Conservation (phyloP, 2,329 filamentous ascomycete species). For the Verticillium nonalfalfae region DNA sequence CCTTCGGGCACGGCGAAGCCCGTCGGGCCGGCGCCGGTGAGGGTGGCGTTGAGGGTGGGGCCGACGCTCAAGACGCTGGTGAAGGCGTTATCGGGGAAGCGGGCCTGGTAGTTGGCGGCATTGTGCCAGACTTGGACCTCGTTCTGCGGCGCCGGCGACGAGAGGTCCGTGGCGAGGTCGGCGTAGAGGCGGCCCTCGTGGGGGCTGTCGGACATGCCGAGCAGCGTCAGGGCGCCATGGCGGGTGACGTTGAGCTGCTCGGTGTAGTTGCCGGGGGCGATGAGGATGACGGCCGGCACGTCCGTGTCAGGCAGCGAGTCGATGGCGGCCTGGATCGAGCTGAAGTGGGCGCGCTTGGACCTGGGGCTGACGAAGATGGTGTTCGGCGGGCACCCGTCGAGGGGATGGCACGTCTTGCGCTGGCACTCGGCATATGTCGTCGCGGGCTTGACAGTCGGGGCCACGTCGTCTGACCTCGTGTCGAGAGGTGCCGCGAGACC, state of each 20-base stretch:
- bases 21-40: conserved; percentile 56
- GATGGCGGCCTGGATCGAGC: conserved; percentile 32
- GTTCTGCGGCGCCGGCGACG: conserved; percentile 26
- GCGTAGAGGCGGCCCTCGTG: conserved; percentile 23
- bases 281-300: conserved; percentile 46
- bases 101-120: conserved; percentile 41
- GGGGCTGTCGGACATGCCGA: conserved; percentile 48
- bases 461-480: background rate
- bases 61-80: conserved; percentile 57
- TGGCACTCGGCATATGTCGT: conserved; percentile 23
- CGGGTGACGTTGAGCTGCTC: conserved; percentile 63
- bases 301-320: conserved; percentile 31
- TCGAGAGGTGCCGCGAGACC: background rate
- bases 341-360: conserved; percentile 26
- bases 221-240: conserved; percentile 50
- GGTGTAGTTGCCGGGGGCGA: conserved; percentile 53
- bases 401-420: conserved; percentile 21
- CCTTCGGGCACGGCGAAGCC: conserved; percentile 53
- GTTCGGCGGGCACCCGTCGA: conserved; percentile 29
- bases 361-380: conserved; percentile 34
- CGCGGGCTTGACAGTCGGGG: conserved; percentile 12
- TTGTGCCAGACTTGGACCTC: conserved; percentile 53
- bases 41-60: conserved; percentile 54
- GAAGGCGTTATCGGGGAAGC: conserved; percentile 52
- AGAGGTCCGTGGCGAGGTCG: conserved; percentile 30